Percentiles rank a stretch among this genome's conserved stretches.
Conservation (phyloP, 202 grass and related monocot species). For the Dendrocalamus latiflorus region DNA sequence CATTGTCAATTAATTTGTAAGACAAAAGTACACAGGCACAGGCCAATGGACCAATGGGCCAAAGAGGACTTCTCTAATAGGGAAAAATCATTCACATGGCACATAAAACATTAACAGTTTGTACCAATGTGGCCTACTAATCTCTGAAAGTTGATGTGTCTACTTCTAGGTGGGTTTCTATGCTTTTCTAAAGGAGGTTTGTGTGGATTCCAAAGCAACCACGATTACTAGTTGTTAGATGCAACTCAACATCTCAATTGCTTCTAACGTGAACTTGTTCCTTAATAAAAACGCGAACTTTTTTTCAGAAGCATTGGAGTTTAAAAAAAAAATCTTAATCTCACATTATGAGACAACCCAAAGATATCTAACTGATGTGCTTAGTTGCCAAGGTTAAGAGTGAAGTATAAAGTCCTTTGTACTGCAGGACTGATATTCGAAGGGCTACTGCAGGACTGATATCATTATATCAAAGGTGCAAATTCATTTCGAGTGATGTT, state of each 20-base stretch:
- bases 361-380: background rate
- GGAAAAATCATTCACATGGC: background rate
- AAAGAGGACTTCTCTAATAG: background rate
- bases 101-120: background rate
- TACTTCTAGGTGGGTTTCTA: background rate
- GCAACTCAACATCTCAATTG: background rate
- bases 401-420: background rate
- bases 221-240: background rate
- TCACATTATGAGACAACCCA: background rate
- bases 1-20: background rate
- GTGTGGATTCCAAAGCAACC: conserved; percentile 12
- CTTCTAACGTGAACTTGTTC: background rate
- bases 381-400: background rate
- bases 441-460: background rate
- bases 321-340: background rate
- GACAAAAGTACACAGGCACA: background rate
- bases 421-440: background rate
- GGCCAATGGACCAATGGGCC: background rate
- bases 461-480: background rate
- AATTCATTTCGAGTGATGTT: background rate
- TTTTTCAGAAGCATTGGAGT: background rate
- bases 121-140: background rate
- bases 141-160: background rate
- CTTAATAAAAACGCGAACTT: background rate
- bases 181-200: background rate